Percentiles rank a stretch among this genome's conserved stretches.
phyloP scores from a whole-genome alignment of 1,284 basidiomycete genomes.

The Ceratorhiza oryzae-sativae region DNA sequence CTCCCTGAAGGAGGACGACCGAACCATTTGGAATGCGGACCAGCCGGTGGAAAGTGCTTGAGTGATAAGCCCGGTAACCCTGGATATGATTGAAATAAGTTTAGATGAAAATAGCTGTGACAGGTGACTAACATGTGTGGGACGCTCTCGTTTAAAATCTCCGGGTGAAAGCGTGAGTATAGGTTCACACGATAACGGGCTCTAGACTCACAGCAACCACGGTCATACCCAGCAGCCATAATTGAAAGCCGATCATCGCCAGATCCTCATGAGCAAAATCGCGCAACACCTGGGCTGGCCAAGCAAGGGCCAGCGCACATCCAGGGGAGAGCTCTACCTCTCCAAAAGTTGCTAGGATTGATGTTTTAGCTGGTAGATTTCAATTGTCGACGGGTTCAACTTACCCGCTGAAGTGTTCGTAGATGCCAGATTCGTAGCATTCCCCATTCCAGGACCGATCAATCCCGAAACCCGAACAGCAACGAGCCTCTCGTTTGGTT shows the following conservation, averaged over 20 bases:
- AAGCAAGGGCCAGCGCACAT: conserved; percentile 20
- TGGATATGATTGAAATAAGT: background rate
- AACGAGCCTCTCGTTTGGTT: conserved; percentile 1
- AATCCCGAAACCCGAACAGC: conserved; percentile 14
- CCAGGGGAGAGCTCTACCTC: conserved; percentile 25
- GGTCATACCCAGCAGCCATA: conserved; percentile 82
- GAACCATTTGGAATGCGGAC: conserved; percentile 68
- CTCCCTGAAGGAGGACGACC: conserved; percentile 63
- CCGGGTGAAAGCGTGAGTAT: background rate
- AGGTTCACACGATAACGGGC: background rate
- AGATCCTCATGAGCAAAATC: conserved; percentile 79
- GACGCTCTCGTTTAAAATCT: conserved; percentile 37
- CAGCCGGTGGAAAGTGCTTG: conserved; percentile 74
- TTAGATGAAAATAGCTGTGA: background rate
- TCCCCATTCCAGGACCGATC: background rate
- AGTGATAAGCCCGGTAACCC: conserved; percentile 66
- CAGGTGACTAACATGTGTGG: conserved; percentile 11
- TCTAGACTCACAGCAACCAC: conserved; percentile 60
- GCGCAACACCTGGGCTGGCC: conserved; percentile 44
- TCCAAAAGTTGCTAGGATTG: background rate
- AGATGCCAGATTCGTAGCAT: background rate
- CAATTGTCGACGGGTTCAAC: background rate
- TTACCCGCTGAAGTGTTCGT: background rate
- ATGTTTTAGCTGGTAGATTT: background rate
- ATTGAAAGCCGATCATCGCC: conserved; percentile 76